phyloP scores from a whole-genome alignment of 2,329 filamentous ascomycete species.

The Rhexocercosporidium sp. region DNA sequence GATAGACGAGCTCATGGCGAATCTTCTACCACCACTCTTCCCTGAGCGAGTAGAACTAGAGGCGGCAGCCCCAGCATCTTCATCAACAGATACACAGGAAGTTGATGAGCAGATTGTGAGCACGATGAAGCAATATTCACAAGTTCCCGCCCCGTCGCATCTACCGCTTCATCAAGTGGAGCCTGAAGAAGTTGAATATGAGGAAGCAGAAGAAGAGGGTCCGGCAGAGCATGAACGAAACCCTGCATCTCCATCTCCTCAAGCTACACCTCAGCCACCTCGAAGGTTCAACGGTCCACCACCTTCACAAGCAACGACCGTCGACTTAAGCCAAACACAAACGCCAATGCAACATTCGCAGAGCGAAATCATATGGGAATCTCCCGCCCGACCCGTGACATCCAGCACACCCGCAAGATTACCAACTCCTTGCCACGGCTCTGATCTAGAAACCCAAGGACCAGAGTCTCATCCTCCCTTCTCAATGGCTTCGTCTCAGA shows the following conservation, averaged over 20 bases:
- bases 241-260: constrained; percentile 9
- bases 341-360: constrained; percentile 24
- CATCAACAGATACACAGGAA: constrained; percentile 40
- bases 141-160: constrained; percentile 10
- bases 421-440: constrained; percentile 16
- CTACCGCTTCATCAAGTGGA: not conserved
- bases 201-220: not conserved
- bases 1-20: constrained; percentile 61
- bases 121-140: constrained; percentile 38
- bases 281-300: not conserved
- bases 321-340: constrained; percentile 38
- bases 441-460: not conserved
- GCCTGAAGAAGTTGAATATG: not conserved
- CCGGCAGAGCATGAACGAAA: not conserved
- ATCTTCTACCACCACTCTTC: constrained; percentile 59
- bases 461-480: constrained; percentile 32
- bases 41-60: constrained; percentile 27
- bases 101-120: constrained; percentile 37
- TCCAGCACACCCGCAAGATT: constrained; percentile 32
- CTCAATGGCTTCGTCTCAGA: constrained; percentile 43
- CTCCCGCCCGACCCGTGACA: constrained; percentile 32
- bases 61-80: constrained; percentile 23
- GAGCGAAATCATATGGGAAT: constrained; percentile 37
- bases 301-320: constrained; percentile 41
- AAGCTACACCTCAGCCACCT: not conserved